A percentile compares a stretch with the other conserved stretches of the same genome.
Conservation (phyloP, 371 early-diverging fungal species). For the Mortierella sp. region DNA sequence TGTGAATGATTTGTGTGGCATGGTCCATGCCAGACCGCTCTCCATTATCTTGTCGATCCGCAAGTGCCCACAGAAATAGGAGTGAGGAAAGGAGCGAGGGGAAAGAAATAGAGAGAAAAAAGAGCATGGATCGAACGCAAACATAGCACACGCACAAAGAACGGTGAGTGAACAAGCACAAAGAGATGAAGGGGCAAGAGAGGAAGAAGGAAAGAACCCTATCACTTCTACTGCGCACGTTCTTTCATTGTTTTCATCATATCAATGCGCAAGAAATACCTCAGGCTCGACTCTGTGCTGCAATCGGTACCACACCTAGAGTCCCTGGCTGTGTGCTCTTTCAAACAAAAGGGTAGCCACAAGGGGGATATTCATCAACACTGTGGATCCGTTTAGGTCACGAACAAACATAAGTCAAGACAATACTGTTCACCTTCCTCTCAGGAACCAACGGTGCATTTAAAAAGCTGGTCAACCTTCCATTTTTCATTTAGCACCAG, state of each 20-base stretch:
- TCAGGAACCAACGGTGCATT: too few species aligned
- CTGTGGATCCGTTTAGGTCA: not conserved
- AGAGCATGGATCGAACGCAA: too few species aligned
- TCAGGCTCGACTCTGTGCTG: too few species aligned
- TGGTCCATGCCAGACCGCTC: not conserved
- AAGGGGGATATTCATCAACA: not conserved
- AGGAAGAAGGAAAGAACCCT: not conserved
- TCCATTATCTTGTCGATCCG: not conserved
- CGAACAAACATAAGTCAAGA: not conserved
- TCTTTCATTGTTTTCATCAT: too few species aligned
- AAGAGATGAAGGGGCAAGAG: not conserved
- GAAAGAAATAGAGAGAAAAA: not conserved
- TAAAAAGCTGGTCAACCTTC: not conserved
- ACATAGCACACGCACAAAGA: not conserved
- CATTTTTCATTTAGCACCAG: not conserved
- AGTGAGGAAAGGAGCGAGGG: not conserved
- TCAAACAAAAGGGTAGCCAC: slow-evolving; percentile 8
- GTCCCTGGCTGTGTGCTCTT: not conserved
- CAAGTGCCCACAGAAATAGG: not conserved
- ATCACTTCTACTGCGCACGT: too few species aligned
- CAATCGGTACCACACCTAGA: not conserved
- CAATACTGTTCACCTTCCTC: not conserved
- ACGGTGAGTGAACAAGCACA: not conserved
- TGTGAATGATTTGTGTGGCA: too few species aligned
- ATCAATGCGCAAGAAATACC: too few species aligned